Conservation (phyloP, 257 asterid genomes). For the Solanum habrochaites region DNA sequence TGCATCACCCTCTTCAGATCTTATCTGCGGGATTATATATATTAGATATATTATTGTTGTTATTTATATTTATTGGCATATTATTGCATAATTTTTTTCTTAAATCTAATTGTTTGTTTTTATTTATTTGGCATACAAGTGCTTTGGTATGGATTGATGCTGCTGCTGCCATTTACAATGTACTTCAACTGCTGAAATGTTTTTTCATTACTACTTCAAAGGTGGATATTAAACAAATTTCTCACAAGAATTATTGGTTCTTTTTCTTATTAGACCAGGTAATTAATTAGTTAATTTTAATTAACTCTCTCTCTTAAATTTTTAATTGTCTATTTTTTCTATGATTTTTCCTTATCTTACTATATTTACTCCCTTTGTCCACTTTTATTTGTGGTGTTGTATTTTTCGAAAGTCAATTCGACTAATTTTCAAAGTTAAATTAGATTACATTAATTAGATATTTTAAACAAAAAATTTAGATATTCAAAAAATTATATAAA, state of each 20-base stretch:
- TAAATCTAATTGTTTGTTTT: neutral
- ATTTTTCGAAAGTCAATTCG: too few species aligned
- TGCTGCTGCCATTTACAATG: constrained; percentile 50
- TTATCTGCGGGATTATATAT: neutral
- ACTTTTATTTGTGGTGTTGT: too few species aligned
- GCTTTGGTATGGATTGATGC: constrained; percentile 38
- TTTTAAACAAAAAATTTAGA: too few species aligned
- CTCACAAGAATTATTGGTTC: constrained; percentile 33
- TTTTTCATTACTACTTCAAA: constrained; percentile 8
- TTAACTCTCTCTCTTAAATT: neutral
- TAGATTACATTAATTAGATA: too few species aligned
- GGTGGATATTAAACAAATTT: constrained; percentile 3
- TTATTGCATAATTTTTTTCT: neutral
- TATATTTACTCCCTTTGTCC: too few species aligned
- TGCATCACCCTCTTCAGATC: neutral
- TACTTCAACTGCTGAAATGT: constrained; percentile 34
- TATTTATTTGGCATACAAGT: constrained; percentile 3
- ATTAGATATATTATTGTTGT: neutral
- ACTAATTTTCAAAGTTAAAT: too few species aligned
- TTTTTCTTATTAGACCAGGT: constrained; percentile 62
- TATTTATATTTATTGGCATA: neutral
- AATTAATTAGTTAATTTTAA: neutral
- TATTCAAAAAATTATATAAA: too few species aligned
- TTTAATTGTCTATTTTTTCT: neutral
- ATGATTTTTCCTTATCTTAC: neutral